These are phyloP conservation scores for Lepiota subincarnata DNA, from an alignment of 768 basidiomycete genomes.

Conservation along the genomic window DNA sequence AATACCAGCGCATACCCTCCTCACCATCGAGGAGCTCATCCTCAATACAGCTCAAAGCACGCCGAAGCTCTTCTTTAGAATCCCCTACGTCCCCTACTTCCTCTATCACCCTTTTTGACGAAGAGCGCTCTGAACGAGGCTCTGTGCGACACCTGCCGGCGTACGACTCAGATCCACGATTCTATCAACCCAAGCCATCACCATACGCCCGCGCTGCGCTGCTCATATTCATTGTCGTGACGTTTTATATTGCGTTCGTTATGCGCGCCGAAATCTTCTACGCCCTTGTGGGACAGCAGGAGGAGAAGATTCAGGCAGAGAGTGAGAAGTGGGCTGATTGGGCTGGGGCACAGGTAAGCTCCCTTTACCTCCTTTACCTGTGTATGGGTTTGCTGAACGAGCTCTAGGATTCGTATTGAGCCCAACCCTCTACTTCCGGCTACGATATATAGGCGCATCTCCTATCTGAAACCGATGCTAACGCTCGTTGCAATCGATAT, in stretches of 20 bases:
- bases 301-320: neutral
- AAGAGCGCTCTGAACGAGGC: slow-evolving; percentile 6
- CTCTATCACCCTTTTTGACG: slow-evolving; percentile 6
- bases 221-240: slow-evolving; percentile 26
- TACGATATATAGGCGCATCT: neutral
- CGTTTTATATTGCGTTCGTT: slow-evolving; percentile 33
- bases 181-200: slow-evolving; percentile 32
- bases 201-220: slow-evolving; percentile 38
- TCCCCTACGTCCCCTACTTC: neutral
- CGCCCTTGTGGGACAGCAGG: slow-evolving; percentile 1
- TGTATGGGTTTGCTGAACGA: too few relatives aligned
- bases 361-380: too few relatives aligned
- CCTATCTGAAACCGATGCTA: neutral
- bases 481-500: too few relatives aligned
- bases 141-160: slow-evolving; percentile 4
- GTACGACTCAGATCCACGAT: slow-evolving; percentile 23
- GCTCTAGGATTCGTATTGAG: too few relatives aligned
- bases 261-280: slow-evolving; percentile 20
- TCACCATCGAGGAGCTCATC: slow-evolving; percentile 3
- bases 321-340: slow-evolving; percentile 8
- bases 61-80: slow-evolving; percentile 1
- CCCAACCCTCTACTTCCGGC: neutral
- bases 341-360: neutral
- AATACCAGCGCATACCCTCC: slow-evolving; percentile 4
- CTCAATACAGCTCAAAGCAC: neutral